A percentile compares a stretch with the other conserved stretches of the same genome.
Evolutionary conservation across 2,329 filamentous ascomycete genomes (phyloP).

Genomic region (Dothidotthia symphoricarpi): DNA sequence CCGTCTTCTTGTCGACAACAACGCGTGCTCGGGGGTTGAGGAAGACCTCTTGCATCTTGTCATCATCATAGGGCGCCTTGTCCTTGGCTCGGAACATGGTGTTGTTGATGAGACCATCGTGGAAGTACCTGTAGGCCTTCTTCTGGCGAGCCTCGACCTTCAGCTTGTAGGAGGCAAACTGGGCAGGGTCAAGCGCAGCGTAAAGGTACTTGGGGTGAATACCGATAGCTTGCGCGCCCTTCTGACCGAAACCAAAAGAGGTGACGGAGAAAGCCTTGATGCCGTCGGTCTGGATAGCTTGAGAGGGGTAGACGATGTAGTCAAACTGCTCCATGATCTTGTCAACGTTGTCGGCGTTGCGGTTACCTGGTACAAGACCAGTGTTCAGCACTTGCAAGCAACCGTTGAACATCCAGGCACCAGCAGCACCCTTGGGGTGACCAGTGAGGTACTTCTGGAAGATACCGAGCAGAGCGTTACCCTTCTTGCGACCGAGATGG

Average conservation of each 20-base stretch:
- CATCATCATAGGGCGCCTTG: conserved; percentile 84
- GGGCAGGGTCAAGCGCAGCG: conserved; percentile 83
- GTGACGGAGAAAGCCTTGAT: conserved; percentile 99
- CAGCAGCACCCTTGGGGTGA: conserved; percentile 97
- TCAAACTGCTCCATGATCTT: conserved; percentile 96
- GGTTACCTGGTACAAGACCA: conserved; percentile 92
- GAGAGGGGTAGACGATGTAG: conserved; percentile 94
- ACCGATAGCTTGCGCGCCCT: conserved; percentile 95
- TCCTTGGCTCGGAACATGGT: conserved; percentile 94
- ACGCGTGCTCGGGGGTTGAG: conserved; percentile 93
- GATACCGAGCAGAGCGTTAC: conserved; percentile 91
- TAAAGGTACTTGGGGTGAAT: conserved; percentile 96
- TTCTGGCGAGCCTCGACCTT: conserved; percentile 95
- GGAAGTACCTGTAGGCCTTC: conserved; percentile 98
- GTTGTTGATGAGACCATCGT: conserved; percentile 98
- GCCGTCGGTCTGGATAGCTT: conserved; percentile 93
- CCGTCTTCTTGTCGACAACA: conserved; percentile 78
- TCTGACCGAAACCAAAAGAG: conserved; percentile 98
- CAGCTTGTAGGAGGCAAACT: conserved; percentile 76
- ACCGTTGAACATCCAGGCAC: conserved; percentile 99
- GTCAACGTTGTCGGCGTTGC: conserved; percentile 97
- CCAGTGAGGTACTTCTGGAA: conserved; percentile 99
- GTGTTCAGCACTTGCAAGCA: conserved; percentile 92
- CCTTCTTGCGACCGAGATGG: conserved; percentile 92
- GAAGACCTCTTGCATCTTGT: conserved; percentile 82